Evolutionary conservation across 148 eudicot genomes (phyloP).

Genomic region (Nepenthes mirabilis): DNA sequence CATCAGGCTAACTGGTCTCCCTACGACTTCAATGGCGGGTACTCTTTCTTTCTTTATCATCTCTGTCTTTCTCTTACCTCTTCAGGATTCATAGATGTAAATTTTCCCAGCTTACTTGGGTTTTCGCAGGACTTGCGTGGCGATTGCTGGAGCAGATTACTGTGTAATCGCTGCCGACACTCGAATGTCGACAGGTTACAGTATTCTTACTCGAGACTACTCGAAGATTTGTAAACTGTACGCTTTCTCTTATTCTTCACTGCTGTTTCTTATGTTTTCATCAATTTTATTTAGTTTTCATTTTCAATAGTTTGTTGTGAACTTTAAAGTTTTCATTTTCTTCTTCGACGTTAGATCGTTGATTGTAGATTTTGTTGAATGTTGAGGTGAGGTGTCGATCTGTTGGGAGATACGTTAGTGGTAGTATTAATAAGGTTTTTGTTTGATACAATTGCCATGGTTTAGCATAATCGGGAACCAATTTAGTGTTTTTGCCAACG

Average conservation of each 20-base stretch:
- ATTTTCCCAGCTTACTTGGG: not conserved
- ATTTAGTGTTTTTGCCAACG: too few species aligned
- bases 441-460: too few species aligned
- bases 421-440: too few species aligned
- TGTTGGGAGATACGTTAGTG: too few species aligned
- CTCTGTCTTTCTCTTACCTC: not conserved
- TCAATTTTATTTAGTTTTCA: too few species aligned
- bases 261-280: not conserved
- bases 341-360: too few species aligned
- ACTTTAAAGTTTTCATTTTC: too few species aligned
- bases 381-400: too few species aligned
- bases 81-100: too few species aligned
- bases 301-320: too few species aligned
- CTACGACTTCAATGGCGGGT: slow-evolving; percentile 95
- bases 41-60: not conserved
- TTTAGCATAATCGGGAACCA: too few species aligned
- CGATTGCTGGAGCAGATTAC: slow-evolving; percentile 76
- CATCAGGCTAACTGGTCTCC: slow-evolving; percentile 75
- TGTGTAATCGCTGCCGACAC: slow-evolving; percentile 92
- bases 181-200: slow-evolving; percentile 92
- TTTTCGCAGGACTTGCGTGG: slow-evolving; percentile 54
- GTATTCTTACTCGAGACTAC: slow-evolving; percentile 86
- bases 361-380: too few species aligned
- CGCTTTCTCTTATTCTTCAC: not conserved
- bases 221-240: slow-evolving; percentile 82